Evolutionary conservation across 2,329 filamentous ascomycete genomes (phyloP), one percentile per base, ranked within the genome.

Genomic region (Fusarium graminum): DNA sequence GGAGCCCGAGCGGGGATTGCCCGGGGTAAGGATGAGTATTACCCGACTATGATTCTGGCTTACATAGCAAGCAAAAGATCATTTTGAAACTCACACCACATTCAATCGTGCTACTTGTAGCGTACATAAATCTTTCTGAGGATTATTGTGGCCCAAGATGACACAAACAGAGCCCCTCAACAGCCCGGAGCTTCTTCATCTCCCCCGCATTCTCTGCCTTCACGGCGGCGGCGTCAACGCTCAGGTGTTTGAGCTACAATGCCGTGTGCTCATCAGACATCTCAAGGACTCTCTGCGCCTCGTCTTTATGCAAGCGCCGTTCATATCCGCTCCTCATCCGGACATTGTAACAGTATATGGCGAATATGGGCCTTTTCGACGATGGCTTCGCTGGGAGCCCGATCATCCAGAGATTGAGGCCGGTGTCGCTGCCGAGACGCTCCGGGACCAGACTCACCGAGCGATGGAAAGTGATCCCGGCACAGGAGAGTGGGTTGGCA

Each of bases 181-280:
- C 17, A 30, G 36, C 10, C 28, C 49, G 7, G 57, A 65, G 13
- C 60, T 63, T 13, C 72, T 73, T 16, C 52, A 67, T 59, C 80
- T 83, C 28, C 90, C 90, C 4, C 88, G 91, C 59, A 87, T 94
- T 68, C 88, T 94, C 69, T 93, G 90, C 78, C 87, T 94, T n/a
- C 91, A 94, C 76, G 91, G 91, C 74, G 91, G 91, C 71, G 91
- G 91, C 62, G 88, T 89, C 66, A 93, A 90, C 72, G 88, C 84
- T n/a, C 74, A 82, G 39, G 86, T 93, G 75, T 93, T 93, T 80
- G 80, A 83, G 62, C 76, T 84, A 12, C 91, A 94, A 79, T 87
- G 88, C 68, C 90, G 91, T 63, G 80, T 80, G 65, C 69, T 86
- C 52, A 75, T 77, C 47, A 67, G 74, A 29, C 75, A 73, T 26